Conservation (phyloP, 176 grass and related monocot genomes). For the Thalia dealbata region DNA sequence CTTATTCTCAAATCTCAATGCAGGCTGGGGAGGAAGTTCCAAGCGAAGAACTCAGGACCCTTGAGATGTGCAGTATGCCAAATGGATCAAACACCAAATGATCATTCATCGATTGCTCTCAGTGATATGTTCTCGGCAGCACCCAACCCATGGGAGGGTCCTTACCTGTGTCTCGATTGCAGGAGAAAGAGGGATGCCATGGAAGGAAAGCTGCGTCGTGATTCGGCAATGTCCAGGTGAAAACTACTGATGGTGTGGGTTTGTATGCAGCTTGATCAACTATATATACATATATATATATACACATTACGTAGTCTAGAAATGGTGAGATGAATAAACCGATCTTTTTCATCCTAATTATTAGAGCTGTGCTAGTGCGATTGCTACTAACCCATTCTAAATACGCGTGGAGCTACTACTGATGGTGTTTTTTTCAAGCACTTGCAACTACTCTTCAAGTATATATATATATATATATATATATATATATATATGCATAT, state of each 20-base stretch:
- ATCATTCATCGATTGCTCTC: conserved; percentile 40
- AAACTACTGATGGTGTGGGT: not conserved
- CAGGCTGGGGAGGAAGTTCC: conserved; percentile 53
- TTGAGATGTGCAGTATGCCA: conserved; percentile 83
- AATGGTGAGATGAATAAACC: conserved; percentile 2
- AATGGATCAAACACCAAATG: conserved; percentile 44
- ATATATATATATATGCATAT: too few species aligned
- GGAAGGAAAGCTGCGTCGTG: conserved; percentile 48
- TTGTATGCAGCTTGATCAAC: not conserved
- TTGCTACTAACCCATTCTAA: not conserved
- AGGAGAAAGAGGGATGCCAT: conserved; percentile 95
- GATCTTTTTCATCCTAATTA: too few species aligned
- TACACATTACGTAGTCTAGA: not conserved
- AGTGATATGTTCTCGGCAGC: conserved; percentile 31
- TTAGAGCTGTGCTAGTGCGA: not conserved
- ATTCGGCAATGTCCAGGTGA: conserved; percentile 1
- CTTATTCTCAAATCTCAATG: conserved; percentile 14
- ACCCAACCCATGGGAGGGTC: conserved; percentile 40
- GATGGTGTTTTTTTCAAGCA: not conserved
- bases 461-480: too few species aligned
- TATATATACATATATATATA: too few species aligned
- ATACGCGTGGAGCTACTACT: not conserved
- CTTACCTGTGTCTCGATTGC: conserved; percentile 78
- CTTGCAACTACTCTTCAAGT: too few species aligned
- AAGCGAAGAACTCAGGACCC: conserved; percentile 42